Percentiles rank a stretch among this genome's conserved stretches.
phyloP scores from a whole-genome alignment of 257 asterid genomes.

The Leptodermis oblonga region DNA sequence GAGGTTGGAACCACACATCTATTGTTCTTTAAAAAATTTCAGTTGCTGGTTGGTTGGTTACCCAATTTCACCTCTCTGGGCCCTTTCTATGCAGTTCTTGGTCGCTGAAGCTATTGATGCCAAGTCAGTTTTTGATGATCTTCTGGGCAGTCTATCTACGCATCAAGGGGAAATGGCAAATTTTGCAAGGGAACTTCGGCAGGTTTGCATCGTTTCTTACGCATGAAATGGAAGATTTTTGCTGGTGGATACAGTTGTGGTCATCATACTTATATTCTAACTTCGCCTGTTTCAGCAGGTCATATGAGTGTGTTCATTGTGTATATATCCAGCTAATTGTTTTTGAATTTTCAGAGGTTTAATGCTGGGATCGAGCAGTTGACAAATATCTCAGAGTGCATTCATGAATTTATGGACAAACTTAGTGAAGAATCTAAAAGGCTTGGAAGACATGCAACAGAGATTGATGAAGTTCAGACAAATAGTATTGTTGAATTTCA shows the following conservation, averaged over 20 bases:
- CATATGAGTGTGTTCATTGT: not conserved
- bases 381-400: conserved; percentile 48
- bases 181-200: conserved; percentile 72
- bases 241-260: not conserved
- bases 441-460: conserved; percentile 52
- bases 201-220: conserved; percentile 39
- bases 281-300: not conserved
- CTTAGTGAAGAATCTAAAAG: conserved; percentile 53
- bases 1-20: conserved; percentile 41
- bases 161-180: conserved; percentile 68
- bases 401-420: conserved; percentile 46
- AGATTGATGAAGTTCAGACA: conserved; percentile 41
- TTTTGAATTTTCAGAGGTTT: conserved; percentile 32
- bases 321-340: not conserved
- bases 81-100: conserved; percentile 42
- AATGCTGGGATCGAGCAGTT: conserved; percentile 47
- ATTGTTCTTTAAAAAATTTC: not conserved
- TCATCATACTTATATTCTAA: not conserved
- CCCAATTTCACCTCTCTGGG: conserved; percentile 14
- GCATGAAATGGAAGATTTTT: not conserved
- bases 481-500: conserved; percentile 59
- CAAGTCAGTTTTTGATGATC: conserved; percentile 53
- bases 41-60: conserved; percentile 7
- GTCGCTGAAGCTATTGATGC: conserved; percentile 51
- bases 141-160: conserved; percentile 49